Evolutionary conservation across 176 grass and related monocot genomes (phyloP), one percentile per base, ranked within the genome.

Genomic region (Poa annua): DNA sequence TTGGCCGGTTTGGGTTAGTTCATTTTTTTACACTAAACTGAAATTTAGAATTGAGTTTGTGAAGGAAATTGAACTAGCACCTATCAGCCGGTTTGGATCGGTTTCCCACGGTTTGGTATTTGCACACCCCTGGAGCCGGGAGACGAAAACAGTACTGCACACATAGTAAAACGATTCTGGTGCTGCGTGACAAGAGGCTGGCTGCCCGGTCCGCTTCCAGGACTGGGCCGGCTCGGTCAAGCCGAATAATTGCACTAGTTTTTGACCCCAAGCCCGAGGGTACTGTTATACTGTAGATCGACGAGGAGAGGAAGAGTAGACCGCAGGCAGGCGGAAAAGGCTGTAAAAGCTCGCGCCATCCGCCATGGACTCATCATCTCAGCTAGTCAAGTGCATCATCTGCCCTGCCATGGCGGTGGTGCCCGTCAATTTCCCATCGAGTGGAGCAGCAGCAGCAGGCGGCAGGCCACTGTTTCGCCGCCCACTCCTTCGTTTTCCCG

Each of bases 231-330:
- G 41, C 4, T 42, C 10, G 17, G 80, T 83, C 80, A 79, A 79
- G 63, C 80, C 74, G 22, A 90, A 90, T 86, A 83, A 90, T 86
- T 83, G 84, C 49, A 41, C 7, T 41, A 19, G 50, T 8, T 49
- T 82, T 79, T 90, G 75, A 90, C 67, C 44, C 48, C 7, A 12
- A 4, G 41, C 36, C 35, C 7, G 16, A 4, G 41, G 61, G 74
- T 2, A 79, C 84, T 90, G 84, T 82, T 4, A 8, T 44, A 44
- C 78, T 4, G 42, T 44, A 44, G 42, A 19, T 47, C 10, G 78
- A 21, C 6, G 4, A 9, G 57, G 25, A 76, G 87, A 36, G 2
- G 45, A 38, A 45, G 25, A 24, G 66, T 64, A 53, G 77, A 80
- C 68, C 61, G 51, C 36, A 11, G 38, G 52, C 45, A 44, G 42